Evolutionary conservation across 148 eudicot species (phyloP).

Genomic region (Chenopodium quinoa): DNA sequence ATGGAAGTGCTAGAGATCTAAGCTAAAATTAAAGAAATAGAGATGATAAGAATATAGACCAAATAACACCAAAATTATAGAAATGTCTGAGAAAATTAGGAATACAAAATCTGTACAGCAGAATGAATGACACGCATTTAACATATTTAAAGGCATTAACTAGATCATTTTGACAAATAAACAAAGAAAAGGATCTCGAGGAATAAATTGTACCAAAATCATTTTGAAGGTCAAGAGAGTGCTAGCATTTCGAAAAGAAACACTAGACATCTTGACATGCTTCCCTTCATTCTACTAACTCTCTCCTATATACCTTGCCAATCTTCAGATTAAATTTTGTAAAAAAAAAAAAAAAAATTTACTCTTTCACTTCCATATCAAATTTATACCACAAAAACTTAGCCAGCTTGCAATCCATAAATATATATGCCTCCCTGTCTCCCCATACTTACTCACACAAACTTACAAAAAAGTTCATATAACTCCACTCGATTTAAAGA

Average conservation of each 20-base stretch:
- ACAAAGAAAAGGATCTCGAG: constrained; percentile 7
- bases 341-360: too few species aligned
- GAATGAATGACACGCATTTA: constrained; percentile 2
- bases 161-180: background rate
- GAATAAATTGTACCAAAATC: background rate
- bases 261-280: background rate
- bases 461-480: background rate
- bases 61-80: background rate
- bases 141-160: background rate
- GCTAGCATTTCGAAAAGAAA: constrained; percentile 11
- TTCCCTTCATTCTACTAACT: background rate
- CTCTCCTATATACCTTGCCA: background rate
- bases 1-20: constrained; percentile 99
- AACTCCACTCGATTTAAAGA: background rate
- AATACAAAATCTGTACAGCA: background rate
- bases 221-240: background rate
- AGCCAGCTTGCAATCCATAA: background rate
- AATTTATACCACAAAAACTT: background rate
- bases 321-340: background rate
- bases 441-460: background rate
- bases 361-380: background rate
- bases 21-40: constrained; percentile 55
- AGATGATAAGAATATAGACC: constrained; percentile 26
- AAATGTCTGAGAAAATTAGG: background rate
- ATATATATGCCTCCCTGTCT: background rate